Percentiles rank a stretch among this genome's conserved stretches.
These are phyloP conservation scores for Vitis rupestris DNA, from an alignment of 164 flowering plant genomes.

Conservation along the genomic window DNA sequence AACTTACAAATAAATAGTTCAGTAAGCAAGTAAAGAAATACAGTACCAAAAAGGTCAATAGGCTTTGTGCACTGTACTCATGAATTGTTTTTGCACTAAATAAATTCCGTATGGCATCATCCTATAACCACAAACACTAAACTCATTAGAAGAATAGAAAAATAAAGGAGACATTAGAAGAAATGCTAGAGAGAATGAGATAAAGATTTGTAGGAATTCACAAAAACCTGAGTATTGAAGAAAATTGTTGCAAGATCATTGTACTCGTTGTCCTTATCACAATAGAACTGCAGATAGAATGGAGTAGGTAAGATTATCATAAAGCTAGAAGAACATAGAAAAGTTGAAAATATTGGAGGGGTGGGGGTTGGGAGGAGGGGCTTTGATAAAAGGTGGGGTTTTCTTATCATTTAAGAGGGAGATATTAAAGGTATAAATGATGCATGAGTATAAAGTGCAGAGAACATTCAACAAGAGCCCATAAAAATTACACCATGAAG, in stretches of 20 bases:
- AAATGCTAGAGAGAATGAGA: conserved; percentile 2
- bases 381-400: no score
- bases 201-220: conserved; percentile 1
- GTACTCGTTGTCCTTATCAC: conserved; percentile 77
- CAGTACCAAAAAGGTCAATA: conserved; percentile 87
- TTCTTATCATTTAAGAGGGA: no score
- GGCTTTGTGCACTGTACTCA: conserved; percentile 90
- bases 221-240: conserved; percentile 91
- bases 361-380: no score
- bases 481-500: no score
- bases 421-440: no score
- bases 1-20: background rate
- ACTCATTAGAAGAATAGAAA: conserved; percentile 4
- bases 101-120: conserved; percentile 96
- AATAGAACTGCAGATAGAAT: conserved; percentile 65
- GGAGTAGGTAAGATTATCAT: background rate
- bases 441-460: no score
- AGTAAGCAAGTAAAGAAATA: conserved; percentile 1
- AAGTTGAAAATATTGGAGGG: background rate
- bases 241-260: conserved; percentile 98
- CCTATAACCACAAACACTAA: conserved; percentile 49
- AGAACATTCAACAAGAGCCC: no score
- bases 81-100: conserved; percentile 97
- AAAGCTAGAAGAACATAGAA: background rate
- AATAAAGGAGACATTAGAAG: background rate